Percentiles rank a stretch among this genome's conserved stretches.
phyloP scores from a whole-genome alignment of 768 basidiomycete genomes.

The Tulasnella sp. region DNA sequence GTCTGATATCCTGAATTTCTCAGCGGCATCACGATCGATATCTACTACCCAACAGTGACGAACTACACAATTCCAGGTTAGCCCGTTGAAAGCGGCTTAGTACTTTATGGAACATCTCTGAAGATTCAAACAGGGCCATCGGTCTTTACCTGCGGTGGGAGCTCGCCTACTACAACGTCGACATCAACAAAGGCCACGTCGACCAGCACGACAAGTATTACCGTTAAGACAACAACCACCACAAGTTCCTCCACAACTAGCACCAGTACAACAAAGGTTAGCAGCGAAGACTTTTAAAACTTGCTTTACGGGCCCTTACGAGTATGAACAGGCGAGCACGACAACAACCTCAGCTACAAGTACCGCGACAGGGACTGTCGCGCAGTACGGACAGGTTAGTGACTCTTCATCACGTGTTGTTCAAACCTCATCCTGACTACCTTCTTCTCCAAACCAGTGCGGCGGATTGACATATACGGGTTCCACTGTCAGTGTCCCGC shows the following conservation, averaged over 20 bases:
- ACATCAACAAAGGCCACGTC: background rate
- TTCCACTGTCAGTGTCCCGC: too few species aligned
- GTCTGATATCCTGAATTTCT: background rate
- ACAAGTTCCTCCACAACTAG: background rate
- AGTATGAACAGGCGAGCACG: too few species aligned
- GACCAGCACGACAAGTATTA: background rate
- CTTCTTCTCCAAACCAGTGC: too few species aligned
- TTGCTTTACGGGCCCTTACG: too few species aligned
- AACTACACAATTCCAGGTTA: constrained; percentile 13
- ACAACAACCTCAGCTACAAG: too few species aligned
- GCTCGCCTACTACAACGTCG: background rate
- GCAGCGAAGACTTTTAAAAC: too few species aligned
- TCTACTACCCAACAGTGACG: constrained; percentile 14
- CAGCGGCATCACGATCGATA: constrained; percentile 14
- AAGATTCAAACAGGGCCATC: background rate
- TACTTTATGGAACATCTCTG: background rate
- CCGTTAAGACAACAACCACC: background rate
- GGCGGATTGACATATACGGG: too few species aligned
- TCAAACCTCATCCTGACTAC: too few species aligned
- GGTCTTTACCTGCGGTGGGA: constrained; percentile 2
- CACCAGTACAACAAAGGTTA: background rate
- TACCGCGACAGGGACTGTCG: too few species aligned
- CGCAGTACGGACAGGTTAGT: too few species aligned
- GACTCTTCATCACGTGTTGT: too few species aligned
- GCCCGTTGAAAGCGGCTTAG: background rate